phyloP scores from a whole-genome alignment of 2,329 filamentous ascomycete genomes.

The Xenosphaeropsis pyriputrescens region DNA sequence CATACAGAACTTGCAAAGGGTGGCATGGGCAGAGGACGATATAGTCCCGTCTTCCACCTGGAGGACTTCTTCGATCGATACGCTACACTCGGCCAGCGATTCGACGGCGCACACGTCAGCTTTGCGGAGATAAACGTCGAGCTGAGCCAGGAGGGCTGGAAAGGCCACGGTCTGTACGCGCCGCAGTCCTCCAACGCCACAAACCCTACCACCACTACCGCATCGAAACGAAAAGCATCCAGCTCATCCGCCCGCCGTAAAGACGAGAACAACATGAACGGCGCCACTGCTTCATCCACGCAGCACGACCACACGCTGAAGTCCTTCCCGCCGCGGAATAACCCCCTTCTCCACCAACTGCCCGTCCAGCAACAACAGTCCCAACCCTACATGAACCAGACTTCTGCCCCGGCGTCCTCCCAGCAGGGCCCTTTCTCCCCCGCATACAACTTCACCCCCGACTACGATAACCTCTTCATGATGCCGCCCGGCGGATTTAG shows the following conservation, averaged over 20 bases:
- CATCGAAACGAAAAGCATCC: slow-evolving; percentile 11
- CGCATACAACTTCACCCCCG: slow-evolving; percentile 12
- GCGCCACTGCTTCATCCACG: slow-evolving; percentile 16
- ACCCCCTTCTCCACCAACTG: slow-evolving; percentile 4
- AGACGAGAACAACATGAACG: slow-evolving; percentile 22
- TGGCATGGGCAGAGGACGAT: slow-evolving; percentile 53
- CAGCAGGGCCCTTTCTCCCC: slow-evolving; percentile 16
- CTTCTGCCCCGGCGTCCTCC: neutral
- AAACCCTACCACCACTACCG: slow-evolving; percentile 34
- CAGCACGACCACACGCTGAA: slow-evolving; percentile 17
- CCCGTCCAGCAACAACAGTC: slow-evolving; percentile 4
- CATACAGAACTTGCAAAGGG: slow-evolving; percentile 69
- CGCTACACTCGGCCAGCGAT: slow-evolving; percentile 37
- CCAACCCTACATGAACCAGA: neutral
- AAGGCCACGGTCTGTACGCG: slow-evolving; percentile 31
- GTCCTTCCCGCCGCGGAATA: slow-evolving; percentile 7
- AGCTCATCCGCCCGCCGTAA: slow-evolving; percentile 13
- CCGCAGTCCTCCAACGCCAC: slow-evolving; percentile 21
- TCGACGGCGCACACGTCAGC: slow-evolving; percentile 63
- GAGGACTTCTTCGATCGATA: slow-evolving; percentile 85
- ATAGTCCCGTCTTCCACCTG: slow-evolving; percentile 67
- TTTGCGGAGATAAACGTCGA: slow-evolving; percentile 53
- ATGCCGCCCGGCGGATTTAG: slow-evolving; percentile 32
- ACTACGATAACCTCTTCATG: slow-evolving; percentile 31
- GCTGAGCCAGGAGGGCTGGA: slow-evolving; percentile 39